Percentiles rank a stretch among this genome's conserved stretches.
Evolutionary conservation across 2,329 filamentous ascomycete genomes (phyloP).

Genomic region (Leptosphaerulina australis): DNA sequence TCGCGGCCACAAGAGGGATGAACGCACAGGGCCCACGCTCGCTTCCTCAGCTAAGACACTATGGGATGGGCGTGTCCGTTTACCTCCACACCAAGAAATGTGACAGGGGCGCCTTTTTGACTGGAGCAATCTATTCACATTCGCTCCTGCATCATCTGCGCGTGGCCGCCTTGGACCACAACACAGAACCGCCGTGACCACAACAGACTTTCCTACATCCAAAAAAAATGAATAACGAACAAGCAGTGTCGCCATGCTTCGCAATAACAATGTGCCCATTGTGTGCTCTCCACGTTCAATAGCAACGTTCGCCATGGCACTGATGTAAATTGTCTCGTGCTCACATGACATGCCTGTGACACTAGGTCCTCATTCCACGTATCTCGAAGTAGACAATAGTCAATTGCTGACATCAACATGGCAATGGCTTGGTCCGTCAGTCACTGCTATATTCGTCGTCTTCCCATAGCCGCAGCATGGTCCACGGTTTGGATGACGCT

Average conservation of each 20-base stretch:
- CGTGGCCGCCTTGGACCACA: not conserved
- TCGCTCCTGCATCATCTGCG: constrained; percentile 5
- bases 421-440: not conserved
- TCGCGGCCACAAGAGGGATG: constrained; percentile 15
- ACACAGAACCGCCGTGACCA: not conserved
- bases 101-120: constrained; percentile 14
- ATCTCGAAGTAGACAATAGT: not conserved
- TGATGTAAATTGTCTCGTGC: constrained; percentile 4
- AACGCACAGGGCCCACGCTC: constrained; percentile 16
- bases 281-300: not conserved
- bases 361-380: not conserved
- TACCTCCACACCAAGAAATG: constrained; percentile 13
- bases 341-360: constrained; percentile 8
- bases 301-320: constrained; percentile 10
- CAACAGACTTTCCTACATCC: constrained; percentile 12
- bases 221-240: constrained; percentile 16
- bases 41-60: constrained; percentile 14
- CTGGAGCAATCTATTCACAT: constrained; percentile 13
- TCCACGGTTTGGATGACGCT: constrained; percentile 1
- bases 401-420: constrained; percentile 4
- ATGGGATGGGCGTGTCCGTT: constrained; percentile 8
- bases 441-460: not conserved
- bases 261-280: not conserved
- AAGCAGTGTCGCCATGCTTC: constrained; percentile 2
- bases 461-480: not conserved